Conservation (phyloP, 805 yeast species). For the Torulaspora microellipsoides region DNA sequence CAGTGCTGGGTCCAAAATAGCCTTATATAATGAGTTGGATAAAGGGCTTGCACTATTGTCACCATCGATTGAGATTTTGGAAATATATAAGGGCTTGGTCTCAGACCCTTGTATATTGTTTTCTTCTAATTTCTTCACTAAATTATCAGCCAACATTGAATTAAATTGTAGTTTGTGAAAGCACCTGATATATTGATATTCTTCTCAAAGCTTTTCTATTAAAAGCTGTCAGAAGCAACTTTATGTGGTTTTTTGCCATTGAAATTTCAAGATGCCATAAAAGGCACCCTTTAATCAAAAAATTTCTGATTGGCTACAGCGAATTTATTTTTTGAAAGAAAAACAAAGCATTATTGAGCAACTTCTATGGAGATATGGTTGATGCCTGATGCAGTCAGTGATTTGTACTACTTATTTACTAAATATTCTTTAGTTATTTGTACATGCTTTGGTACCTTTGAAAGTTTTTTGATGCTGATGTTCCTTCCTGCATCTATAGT, state of each 20-base stretch:
- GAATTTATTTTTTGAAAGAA: too few species aligned
- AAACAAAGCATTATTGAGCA: too few species aligned
- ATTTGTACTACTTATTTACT: too few species aligned
- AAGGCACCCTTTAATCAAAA: too few species aligned
- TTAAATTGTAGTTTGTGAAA: background rate
- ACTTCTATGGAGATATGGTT: too few species aligned
- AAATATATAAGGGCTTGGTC: constrained; percentile 21
- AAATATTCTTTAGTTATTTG: constrained; percentile 1
- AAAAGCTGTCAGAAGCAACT: too few species aligned
- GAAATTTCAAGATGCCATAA: too few species aligned
- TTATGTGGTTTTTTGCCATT: too few species aligned
- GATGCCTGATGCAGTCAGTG: too few species aligned
- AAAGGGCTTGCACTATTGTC: constrained; percentile 28
- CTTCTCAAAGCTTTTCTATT: too few species aligned
- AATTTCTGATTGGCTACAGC: too few species aligned
- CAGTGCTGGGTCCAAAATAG: constrained; percentile 43
- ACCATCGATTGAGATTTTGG: constrained; percentile 20
- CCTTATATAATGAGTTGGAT: constrained; percentile 43
- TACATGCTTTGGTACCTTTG: constrained; percentile 14
- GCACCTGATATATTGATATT: too few species aligned
- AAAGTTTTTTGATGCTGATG: constrained; percentile 12
- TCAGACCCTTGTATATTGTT: constrained; percentile 9
- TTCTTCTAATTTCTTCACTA: constrained; percentile 3
- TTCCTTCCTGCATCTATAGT: constrained; percentile 12
- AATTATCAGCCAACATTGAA: background rate